Evolutionary conservation across 352 stramenopile genomes (phyloP).

Genomic region (Salisapilia sapeloensis): DNA sequence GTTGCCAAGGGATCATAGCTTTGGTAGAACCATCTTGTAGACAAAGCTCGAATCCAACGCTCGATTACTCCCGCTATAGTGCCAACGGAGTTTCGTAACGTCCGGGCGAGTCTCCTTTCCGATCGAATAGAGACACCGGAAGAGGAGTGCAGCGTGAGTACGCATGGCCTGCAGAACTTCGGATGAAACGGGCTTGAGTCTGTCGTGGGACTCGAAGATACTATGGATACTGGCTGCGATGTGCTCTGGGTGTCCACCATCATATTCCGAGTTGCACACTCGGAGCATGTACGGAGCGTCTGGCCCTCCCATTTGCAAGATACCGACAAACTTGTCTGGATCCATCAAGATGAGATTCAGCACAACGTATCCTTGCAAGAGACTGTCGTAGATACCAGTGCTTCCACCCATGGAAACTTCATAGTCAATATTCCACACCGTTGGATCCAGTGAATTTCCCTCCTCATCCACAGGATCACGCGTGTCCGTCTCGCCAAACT

Average conservation of each 20-base stretch:
- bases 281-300: too few relatives aligned
- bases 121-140: constrained; percentile 11
- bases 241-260: constrained; percentile 1
- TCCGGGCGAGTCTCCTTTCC: too few relatives aligned
- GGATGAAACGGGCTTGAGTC: constrained; percentile 8
- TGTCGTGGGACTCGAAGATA: constrained; percentile 6
- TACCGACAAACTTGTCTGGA: constrained; percentile 5
- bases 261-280: too few relatives aligned
- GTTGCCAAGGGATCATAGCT: too few relatives aligned
- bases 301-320: constrained; percentile 2
- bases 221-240: constrained; percentile 4
- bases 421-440: constrained; percentile 6
- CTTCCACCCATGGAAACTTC: constrained; percentile 1
- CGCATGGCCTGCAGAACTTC: constrained; percentile 8
- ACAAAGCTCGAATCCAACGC: too few relatives aligned
- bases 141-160: constrained; percentile 10
- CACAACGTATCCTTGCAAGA: constrained; percentile 10
- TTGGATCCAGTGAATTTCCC: constrained; percentile 7
- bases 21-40: too few relatives aligned
- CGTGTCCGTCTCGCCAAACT: constrained; percentile 9
- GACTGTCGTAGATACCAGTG: constrained; percentile 10
- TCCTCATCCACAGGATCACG: constrained; percentile 7
- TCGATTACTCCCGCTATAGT: too few relatives aligned
- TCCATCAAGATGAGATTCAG: constrained; percentile 16
- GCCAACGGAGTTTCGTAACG: too few relatives aligned